Evolutionary conservation across 257 asterid genomes (phyloP), one percentile per base, ranked within the genome.

Genomic region (Phtheirospermum japonicum): DNA sequence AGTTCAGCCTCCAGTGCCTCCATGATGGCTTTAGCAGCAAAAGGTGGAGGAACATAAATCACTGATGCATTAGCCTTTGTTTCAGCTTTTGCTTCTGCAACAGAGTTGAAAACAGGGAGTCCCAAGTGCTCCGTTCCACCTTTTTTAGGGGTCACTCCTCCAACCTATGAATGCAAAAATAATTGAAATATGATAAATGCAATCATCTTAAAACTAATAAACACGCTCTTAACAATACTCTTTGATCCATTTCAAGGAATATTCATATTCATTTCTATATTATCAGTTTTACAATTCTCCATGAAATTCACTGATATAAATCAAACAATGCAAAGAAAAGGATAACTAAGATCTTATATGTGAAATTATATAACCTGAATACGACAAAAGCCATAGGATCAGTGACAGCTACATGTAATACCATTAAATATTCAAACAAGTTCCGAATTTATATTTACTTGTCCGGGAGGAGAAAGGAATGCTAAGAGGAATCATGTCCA

Each of bases 61-160:
- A 85, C 99, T 39, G 99, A 78, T 53, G 96, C 99, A 79, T 85
- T 85, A 67, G 97, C 94, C 80, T 78, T 86, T 18, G 96, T 78
- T 76, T 92, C 99, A 71, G 89, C 85, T 75, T 92, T 92, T 32
- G 97, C 99, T 72, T 92, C 95, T 45, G 94, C 95, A 1, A 92
- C 96, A 50, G 88, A 65, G 75, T 87, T 87, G 75, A 92, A 92
- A 48, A 92, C 96, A 33, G 96, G 99, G 61, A 92, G 94, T 23
- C 99, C 99, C 70, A 92, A 75, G 73, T 89, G 99, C 81, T 92
- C 96, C 0, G 97, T 85, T 72, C 99, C 99, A 63, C 99, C 97
- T 79, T 89, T 92, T 67, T 71, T 71, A 13, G 99, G 97, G 31
- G 99, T 92, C 64, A 92, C 99, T 52, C 99, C 97, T 68, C 99